Base-by-base conservation (phyloP, 257 asterid genomes). In the Plantago elongata region DNA sequence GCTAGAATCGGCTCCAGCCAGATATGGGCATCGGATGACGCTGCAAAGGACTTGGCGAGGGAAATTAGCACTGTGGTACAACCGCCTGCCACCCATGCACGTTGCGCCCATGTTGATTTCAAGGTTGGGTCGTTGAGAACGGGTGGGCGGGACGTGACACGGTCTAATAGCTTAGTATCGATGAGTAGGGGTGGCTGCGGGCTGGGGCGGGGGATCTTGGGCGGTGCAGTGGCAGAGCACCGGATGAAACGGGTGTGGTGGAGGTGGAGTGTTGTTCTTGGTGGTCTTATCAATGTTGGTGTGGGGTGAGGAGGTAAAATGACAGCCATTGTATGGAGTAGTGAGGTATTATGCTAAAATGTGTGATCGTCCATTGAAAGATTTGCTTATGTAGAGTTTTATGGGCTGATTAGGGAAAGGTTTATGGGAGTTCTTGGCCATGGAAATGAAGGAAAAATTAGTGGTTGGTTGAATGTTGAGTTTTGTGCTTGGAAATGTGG, bases 101-200 rank as follows among this genome's bases (percentile, higher is more conserved):
- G 87, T 70, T 86, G 97, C 40, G 92, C 42, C 98, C 97, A 84
- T 0, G 87, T 83, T 7, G 97, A 91, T 69, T 78, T 69, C 55
- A 86, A 62, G 9, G 81, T 62, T 0, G 80, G 83, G 64, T 84
- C 95, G 40, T 79, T 72, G 5, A 76, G 67, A 55, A 68, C 45
- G 0, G 74, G 76, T 9, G 83, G 74, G 17, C 74, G 61, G 22
- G 69, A 60, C 46, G 77, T 51, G 10, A 43, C 46, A 8, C 59
- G 65, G 29, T 8, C 17, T 60, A 15, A 42, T 40, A 65, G 66
- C 16, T 54, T 14, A 1, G 62, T 40, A 4, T 56, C 51, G 30
- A 49, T 51, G 47, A 17, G 14, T 14, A 38, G 17, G 16, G 52
- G 40, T 34, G 40, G 15, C 11, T 12, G 48, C 34, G 68, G 15